Conservation (phyloP, 2,329 filamentous ascomycete species). For the Waltergamsia citrina region DNA sequence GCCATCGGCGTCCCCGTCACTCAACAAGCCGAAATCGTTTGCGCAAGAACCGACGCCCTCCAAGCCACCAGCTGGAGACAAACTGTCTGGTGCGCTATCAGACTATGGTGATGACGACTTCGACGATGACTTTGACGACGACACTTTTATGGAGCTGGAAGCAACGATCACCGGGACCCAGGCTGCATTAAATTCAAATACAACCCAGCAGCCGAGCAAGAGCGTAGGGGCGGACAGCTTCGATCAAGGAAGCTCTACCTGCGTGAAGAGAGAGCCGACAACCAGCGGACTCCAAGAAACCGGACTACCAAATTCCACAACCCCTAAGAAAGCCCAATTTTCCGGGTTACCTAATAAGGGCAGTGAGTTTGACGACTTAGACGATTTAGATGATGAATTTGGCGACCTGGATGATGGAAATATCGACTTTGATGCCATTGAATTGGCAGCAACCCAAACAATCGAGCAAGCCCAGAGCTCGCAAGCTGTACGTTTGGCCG, state of each 20-base stretch:
- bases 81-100: conserved; percentile 14
- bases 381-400: conserved; percentile 26
- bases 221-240: background rate
- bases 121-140: conserved; percentile 54
- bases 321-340: too few species aligned
- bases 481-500: conserved; percentile 24
- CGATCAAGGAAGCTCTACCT: conserved; percentile 5
- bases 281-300: too few species aligned
- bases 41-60: conserved; percentile 3
- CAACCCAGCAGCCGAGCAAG: background rate
- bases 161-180: conserved; percentile 25
- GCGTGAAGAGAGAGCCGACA: too few species aligned
- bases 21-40: conserved; percentile 30
- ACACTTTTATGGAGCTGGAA: conserved; percentile 45
- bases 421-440: conserved; percentile 69
- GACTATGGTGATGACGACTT: conserved; percentile 52
- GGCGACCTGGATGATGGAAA: conserved; percentile 52
- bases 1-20: conserved; percentile 30
- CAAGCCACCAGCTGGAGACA: background rate
- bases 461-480: conserved; percentile 17
- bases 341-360: too few species aligned
- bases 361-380: conserved; percentile 60
- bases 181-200: conserved; percentile 1
- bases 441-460: conserved; percentile 65
- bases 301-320: too few species aligned